Conservation (phyloP, 2,329 filamentous ascomycete species). For the Ilyonectria mors-panacis region DNA sequence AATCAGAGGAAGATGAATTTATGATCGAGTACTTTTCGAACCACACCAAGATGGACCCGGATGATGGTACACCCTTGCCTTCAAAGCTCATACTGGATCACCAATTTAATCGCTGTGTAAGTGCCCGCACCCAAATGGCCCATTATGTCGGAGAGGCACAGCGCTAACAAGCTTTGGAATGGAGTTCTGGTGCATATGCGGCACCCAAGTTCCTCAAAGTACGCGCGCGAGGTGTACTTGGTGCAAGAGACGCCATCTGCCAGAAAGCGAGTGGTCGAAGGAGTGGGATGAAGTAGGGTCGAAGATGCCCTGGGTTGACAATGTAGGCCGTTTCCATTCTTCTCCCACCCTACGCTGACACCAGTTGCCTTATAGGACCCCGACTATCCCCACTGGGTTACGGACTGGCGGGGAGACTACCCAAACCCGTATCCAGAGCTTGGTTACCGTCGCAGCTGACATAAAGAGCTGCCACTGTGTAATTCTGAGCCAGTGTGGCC, state of each 20-base stretch:
- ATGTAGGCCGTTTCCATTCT: slow-evolving; percentile 18
- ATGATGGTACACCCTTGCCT: neutral
- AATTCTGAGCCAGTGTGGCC: neutral
- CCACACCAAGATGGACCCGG: slow-evolving; percentile 4
- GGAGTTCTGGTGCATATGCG: slow-evolving; percentile 38
- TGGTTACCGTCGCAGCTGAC: neutral
- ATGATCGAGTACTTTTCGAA: neutral
- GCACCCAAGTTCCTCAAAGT: neutral
- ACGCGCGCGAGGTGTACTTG: slow-evolving; percentile 27
- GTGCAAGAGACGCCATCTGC: slow-evolving; percentile 35
- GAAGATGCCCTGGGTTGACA: slow-evolving; percentile 34
- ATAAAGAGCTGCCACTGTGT: neutral
- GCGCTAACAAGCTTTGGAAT: neutral
- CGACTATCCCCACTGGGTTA: slow-evolving; percentile 31
- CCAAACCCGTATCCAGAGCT: slow-evolving; percentile 31
- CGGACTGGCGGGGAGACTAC: slow-evolving; percentile 9
- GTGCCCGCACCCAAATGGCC: neutral
- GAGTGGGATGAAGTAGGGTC: neutral
- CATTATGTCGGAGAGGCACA: neutral
- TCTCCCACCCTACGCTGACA: neutral
- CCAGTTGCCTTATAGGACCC: slow-evolving; percentile 5
- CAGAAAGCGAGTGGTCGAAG: slow-evolving; percentile 26
- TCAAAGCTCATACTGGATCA: slow-evolving; percentile 22
- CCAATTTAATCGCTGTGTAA: slow-evolving; percentile 11
- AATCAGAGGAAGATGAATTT: neutral